These are phyloP conservation scores for Xylaria digitata DNA, from an alignment of 2,329 filamentous ascomycete species.

Conservation along the genomic window DNA sequence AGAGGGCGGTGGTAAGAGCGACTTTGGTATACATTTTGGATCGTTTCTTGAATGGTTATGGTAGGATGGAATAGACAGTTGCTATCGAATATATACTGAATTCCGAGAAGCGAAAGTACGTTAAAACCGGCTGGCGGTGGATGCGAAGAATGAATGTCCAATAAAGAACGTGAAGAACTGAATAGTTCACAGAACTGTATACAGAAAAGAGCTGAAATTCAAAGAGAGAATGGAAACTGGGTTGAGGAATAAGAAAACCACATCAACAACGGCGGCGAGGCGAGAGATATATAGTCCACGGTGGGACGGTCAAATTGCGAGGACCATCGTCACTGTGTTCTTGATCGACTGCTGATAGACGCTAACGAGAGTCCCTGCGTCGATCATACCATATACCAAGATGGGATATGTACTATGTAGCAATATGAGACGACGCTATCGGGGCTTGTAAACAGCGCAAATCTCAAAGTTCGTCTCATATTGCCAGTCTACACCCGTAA, in stretches of 20 bases:
- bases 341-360: slow-evolving; percentile 32
- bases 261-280: slow-evolving; percentile 31
- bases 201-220: slow-evolving; percentile 42
- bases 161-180: slow-evolving; percentile 50
- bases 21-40: slow-evolving; percentile 59
- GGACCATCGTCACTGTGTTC: slow-evolving; percentile 21
- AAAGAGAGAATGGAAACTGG: slow-evolving; percentile 48
- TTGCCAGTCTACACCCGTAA: neutral
- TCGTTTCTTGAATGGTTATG: slow-evolving; percentile 22
- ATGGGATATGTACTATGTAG: too few relatives aligned
- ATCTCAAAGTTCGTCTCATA: slow-evolving; percentile 38
- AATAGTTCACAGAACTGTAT: slow-evolving; percentile 55
- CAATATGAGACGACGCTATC: slow-evolving; percentile 27
- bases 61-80: slow-evolving; percentile 33
- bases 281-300: slow-evolving; percentile 40
- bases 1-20: slow-evolving; percentile 54
- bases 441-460: slow-evolving; percentile 27
- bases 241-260: slow-evolving; percentile 37
- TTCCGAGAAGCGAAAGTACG: slow-evolving; percentile 37
- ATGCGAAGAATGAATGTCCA: slow-evolving; percentile 43
- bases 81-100: slow-evolving; percentile 36
- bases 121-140: slow-evolving; percentile 49
- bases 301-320: slow-evolving; percentile 25
- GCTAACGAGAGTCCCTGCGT: slow-evolving; percentile 42
- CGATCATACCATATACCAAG: slow-evolving; percentile 42